phyloP scores from a whole-genome alignment of 177 flowering plant species.

The Tripterygium wilfordii region DNA sequence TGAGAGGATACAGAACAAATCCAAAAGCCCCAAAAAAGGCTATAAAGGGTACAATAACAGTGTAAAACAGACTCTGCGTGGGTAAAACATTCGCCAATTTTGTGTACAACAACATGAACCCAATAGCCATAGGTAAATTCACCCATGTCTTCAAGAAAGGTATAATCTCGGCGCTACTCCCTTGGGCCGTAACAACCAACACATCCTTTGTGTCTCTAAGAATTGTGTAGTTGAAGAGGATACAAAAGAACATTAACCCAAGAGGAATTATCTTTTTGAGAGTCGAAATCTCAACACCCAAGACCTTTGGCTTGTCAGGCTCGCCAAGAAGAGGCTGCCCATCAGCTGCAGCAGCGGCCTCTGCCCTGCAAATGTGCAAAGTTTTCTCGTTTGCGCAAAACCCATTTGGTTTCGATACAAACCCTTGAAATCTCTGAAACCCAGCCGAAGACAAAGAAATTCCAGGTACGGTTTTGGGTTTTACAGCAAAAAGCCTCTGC shows the following conservation, averaged over 20 bases:
- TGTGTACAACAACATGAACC: slow-evolving; percentile 86
- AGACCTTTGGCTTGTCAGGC: slow-evolving; percentile 45
- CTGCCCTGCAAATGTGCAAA: slow-evolving; percentile 49
- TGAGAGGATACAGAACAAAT: slow-evolving; percentile 84
- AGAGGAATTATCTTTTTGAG: slow-evolving; percentile 88
- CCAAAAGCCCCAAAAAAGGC: slow-evolving; percentile 98
- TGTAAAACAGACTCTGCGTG: slow-evolving; percentile 80
- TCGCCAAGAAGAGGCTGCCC: slow-evolving; percentile 37
- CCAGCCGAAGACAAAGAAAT: slow-evolving; percentile 42
- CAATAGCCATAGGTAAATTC: slow-evolving; percentile 94
- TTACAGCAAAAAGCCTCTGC: slow-evolving; percentile 32
- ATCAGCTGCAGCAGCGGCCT: slow-evolving; percentile 53
- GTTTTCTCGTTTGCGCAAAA: slow-evolving; percentile 27
- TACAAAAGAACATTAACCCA: slow-evolving; percentile 97
- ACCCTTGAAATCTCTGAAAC: slow-evolving; percentile 25
- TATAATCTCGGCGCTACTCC: slow-evolving; percentile 96
- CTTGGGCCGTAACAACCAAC: slow-evolving; percentile 89
- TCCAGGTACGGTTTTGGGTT: slow-evolving; percentile 29
- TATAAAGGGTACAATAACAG: slow-evolving; percentile 82
- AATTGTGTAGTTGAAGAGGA: slow-evolving; percentile 86
- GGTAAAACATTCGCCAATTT: slow-evolving; percentile 82
- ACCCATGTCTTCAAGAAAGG: slow-evolving; percentile 98
- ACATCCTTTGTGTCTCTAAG: slow-evolving; percentile 96
- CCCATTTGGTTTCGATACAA: slow-evolving; percentile 28
- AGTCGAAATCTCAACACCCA: slow-evolving; percentile 71